Evolutionary conservation across 2,329 filamentous ascomycete species (phyloP).

Genomic region (Fusarium humuli): DNA sequence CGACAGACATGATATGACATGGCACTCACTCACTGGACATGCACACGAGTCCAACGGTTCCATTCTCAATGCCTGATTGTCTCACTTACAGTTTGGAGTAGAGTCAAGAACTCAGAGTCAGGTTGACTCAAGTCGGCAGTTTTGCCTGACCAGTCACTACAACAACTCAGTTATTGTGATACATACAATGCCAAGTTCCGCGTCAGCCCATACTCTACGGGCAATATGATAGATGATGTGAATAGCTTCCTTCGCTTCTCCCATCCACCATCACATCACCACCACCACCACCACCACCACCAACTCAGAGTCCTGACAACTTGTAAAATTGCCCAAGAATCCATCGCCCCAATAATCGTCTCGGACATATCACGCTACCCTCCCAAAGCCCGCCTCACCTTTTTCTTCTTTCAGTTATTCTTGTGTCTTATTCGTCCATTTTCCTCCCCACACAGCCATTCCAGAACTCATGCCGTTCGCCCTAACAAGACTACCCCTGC

Average conservation of each 20-base stretch:
- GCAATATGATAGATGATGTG: neutral
- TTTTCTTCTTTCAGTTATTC: neutral
- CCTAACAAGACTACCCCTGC: slow-evolving; percentile 25
- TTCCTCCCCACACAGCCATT: slow-evolving; percentile 33
- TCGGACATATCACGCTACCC: slow-evolving; percentile 34
- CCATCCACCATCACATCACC: neutral
- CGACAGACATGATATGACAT: neutral
- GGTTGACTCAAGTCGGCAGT: neutral
- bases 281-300: slow-evolving; percentile 6
- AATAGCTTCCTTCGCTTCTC: neutral
- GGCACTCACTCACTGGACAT: neutral
- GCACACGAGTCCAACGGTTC: slow-evolving; percentile 2
- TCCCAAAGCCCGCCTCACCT: slow-evolving; percentile 38
- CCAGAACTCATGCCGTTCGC: slow-evolving; percentile 45
- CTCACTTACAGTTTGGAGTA: neutral
- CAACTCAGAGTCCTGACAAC: neutral
- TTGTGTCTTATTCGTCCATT: neutral
- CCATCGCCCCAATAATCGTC: slow-evolving; percentile 45
- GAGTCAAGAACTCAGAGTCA: neutral
- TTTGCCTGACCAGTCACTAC: slow-evolving; percentile 16
- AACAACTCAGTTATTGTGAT: neutral
- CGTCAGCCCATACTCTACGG: neutral
- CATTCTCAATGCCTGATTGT: slow-evolving; percentile 18
- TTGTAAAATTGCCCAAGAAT: slow-evolving; percentile 16
- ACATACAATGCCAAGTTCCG: neutral